Evolutionary conservation across 2,329 filamentous ascomycete genomes (phyloP).

Genomic region (Parascedosporium putredinis): DNA sequence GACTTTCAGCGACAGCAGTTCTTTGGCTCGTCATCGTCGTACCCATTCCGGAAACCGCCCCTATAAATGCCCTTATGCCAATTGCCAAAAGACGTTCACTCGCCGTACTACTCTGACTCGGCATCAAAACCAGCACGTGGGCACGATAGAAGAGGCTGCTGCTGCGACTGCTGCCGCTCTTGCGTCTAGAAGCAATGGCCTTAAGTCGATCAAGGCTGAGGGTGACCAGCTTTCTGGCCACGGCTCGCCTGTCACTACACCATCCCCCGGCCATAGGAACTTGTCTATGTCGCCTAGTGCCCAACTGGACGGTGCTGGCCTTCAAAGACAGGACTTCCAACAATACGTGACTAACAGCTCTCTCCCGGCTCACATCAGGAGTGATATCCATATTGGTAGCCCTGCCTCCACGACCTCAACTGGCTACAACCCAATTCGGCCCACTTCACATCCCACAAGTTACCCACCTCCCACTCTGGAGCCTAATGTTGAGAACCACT

Average conservation of each 20-base stretch:
- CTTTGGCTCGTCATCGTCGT: constrained; percentile 80
- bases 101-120: constrained; percentile 88
- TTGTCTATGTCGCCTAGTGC: constrained; percentile 71
- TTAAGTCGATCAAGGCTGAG: constrained; percentile 45
- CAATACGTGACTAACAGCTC: constrained; percentile 64
- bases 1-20: constrained; percentile 96
- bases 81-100: constrained; percentile 98
- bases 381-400: constrained; percentile 61
- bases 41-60: constrained; percentile 94
- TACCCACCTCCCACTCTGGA: constrained; percentile 84
- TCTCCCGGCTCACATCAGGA: constrained; percentile 72
- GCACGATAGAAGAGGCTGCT: constrained; percentile 87
- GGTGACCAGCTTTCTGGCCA: constrained; percentile 61
- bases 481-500: constrained; percentile 64
- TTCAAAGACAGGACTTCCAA: constrained; percentile 45
- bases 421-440: constrained; percentile 47
- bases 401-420: constrained; percentile 57
- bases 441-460: constrained; percentile 76
- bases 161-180: constrained; percentile 80
- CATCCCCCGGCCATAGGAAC: constrained; percentile 70
- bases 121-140: constrained; percentile 92
- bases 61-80: constrained; percentile 94
- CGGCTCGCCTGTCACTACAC: constrained; percentile 66
- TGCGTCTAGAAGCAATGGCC: constrained; percentile 39
- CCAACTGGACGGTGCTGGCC: constrained; percentile 54